Conservation (phyloP, 2,329 filamentous ascomycete species). For the Clonostachys sp. region DNA sequence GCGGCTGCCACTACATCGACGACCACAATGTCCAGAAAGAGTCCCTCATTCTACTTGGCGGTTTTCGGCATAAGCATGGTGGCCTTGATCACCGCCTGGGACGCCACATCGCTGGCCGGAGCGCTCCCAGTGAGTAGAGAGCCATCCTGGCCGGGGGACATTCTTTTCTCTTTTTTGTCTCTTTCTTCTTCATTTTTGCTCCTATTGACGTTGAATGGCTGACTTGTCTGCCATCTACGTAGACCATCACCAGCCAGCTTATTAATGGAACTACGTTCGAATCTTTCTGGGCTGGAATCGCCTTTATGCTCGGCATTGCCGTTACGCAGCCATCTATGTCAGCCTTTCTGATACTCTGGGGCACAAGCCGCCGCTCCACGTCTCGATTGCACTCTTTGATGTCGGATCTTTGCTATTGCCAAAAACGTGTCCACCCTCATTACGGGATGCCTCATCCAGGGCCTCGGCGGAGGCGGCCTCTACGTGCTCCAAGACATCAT, state of each 20-base stretch:
- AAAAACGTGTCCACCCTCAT: constrained; percentile 8
- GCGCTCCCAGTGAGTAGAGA: constrained; percentile 8
- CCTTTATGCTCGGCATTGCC: constrained; percentile 62
- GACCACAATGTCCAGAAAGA: too few relatives aligned
- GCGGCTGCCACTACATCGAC: too few relatives aligned
- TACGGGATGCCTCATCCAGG: constrained; percentile 39
- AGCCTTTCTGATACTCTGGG: constrained; percentile 25
- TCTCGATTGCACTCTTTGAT: constrained; percentile 20
- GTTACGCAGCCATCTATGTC: constrained; percentile 43
- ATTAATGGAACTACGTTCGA: constrained; percentile 50
- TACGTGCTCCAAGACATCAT: constrained; percentile 22
- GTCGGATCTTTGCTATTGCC: constrained; percentile 29
- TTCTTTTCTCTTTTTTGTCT: too few relatives aligned
- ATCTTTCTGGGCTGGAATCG: constrained; percentile 68
- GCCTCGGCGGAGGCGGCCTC: constrained; percentile 30
- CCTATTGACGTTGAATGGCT: background rate
- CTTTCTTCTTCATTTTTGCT: too few relatives aligned
- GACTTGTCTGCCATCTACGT: too few relatives aligned
- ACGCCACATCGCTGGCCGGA: constrained; percentile 10
- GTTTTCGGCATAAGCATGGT: constrained; percentile 1
- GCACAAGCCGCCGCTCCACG: constrained; percentile 19
- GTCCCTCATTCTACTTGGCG: too few relatives aligned
- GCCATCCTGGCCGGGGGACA: too few relatives aligned
- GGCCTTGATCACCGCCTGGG: constrained; percentile 6
- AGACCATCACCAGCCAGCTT: constrained; percentile 41